Percentiles rank a stretch among this genome's conserved stretches.
These are phyloP conservation scores for Alopecurus myosuroides DNA, from an alignment of 176 grass and related monocot genomes.

Conservation along the genomic window DNA sequence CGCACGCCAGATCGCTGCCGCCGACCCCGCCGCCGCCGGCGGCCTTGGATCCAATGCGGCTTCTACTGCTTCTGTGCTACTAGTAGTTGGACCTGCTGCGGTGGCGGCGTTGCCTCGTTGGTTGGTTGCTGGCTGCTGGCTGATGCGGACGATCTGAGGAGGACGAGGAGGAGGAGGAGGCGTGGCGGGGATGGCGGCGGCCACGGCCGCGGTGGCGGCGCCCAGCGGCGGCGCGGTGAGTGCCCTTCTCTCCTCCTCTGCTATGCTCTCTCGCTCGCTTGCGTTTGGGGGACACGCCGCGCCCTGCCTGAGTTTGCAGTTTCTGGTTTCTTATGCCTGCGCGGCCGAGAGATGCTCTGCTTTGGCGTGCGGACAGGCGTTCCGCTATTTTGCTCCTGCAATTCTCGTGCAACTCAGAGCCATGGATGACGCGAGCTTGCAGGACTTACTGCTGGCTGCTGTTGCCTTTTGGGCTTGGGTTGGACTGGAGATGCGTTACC, in stretches of 20 bases:
- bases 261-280: background rate
- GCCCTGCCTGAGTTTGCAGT: background rate
- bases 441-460: background rate
- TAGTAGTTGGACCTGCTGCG: background rate
- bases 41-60: slow-evolving; percentile 35
- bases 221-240: slow-evolving; percentile 50
- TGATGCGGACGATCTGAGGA: slow-evolving; percentile 51
- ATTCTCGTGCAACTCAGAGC: background rate
- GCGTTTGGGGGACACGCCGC: background rate
- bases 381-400: background rate
- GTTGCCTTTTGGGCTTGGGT: background rate
- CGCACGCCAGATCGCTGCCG: slow-evolving; percentile 46
- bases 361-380: background rate
- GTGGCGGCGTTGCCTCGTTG: background rate
- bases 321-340: slow-evolving; percentile 9
- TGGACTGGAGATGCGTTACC: background rate
- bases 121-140: background rate
- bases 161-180: slow-evolving; percentile 26
- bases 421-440: background rate
- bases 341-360: background rate
- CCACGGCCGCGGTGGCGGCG: slow-evolving; percentile 36
- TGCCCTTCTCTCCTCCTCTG: background rate
- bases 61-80: background rate
- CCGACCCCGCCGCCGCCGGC: background rate
- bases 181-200: background rate